These are phyloP conservation scores for Metrosideros polymorpha DNA, from an alignment of 441 rosid genomes.

Conservation along the genomic window DNA sequence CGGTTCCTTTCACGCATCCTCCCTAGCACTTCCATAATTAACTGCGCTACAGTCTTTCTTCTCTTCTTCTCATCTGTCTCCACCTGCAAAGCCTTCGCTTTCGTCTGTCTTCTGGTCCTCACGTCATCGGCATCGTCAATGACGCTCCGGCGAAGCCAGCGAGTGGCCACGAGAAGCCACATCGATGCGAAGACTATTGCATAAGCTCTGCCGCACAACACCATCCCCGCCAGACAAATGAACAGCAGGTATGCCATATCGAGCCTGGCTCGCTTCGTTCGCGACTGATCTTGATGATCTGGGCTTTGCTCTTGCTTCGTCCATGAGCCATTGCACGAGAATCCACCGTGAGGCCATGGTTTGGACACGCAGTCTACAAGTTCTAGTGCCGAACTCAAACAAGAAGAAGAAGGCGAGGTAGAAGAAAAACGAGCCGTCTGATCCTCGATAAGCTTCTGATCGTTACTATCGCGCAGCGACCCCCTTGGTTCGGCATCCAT, in stretches of 20 bases:
- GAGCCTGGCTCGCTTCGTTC: neutral
- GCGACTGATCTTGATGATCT: neutral
- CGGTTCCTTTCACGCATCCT: constrained; percentile 19
- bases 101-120: neutral
- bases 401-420: neutral
- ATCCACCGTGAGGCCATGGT: neutral
- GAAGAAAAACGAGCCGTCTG: neutral
- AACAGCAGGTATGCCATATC: constrained; percentile 2
- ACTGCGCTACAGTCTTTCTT: neutral
- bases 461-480: neutral
- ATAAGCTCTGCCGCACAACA: constrained; percentile 27
- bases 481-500: neutral
- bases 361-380: neutral
- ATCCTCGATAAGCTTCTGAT: neutral
- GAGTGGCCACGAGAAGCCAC: constrained; percentile 18
- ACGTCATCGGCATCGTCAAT: neutral
- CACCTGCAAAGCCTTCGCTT: neutral
- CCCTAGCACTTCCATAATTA: neutral
- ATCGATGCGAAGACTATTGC: constrained; percentile 35
- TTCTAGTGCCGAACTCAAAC: neutral
- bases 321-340: neutral
- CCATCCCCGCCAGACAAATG: constrained; percentile 15
- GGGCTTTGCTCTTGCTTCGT: neutral
- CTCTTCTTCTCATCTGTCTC: neutral
- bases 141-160: neutral